Conservation (phyloP, 495 filamentous ascomycete species). For the Letharia lupina region DNA sequence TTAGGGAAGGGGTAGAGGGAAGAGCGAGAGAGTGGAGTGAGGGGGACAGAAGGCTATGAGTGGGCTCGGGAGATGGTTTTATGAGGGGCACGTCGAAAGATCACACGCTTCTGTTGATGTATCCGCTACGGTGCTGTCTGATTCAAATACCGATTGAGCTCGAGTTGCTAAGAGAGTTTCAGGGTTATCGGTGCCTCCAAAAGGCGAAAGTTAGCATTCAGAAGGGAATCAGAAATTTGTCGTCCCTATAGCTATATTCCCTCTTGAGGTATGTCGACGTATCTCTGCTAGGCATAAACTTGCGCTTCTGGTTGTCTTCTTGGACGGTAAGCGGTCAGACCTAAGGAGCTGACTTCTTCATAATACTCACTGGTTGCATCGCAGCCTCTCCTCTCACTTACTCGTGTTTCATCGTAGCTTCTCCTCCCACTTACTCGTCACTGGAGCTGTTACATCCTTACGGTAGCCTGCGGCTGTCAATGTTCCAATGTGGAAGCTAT, state of each 20-base stretch:
- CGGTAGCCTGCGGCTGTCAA: too few relatives aligned
- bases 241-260: not conserved
- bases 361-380: not conserved
- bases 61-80: not conserved
- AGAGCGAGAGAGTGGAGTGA: slow-evolving; percentile 24
- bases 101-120: not conserved
- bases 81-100: not conserved
- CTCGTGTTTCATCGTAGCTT: not conserved
- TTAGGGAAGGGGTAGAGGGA: slow-evolving; percentile 46
- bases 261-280: not conserved
- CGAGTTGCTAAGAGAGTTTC: not conserved
- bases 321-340: not conserved
- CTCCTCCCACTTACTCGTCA: not conserved
- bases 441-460: too few relatives aligned
- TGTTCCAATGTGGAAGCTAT: too few relatives aligned
- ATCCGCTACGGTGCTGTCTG: not conserved
- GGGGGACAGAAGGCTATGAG: slow-evolving; percentile 20
- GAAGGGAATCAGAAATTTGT: too few relatives aligned
- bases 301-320: not conserved
- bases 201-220: not conserved
- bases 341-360: not conserved
- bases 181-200: not conserved
- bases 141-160: not conserved
- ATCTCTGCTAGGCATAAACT: not conserved
- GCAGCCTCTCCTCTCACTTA: too few relatives aligned